A percentile compares a stretch with the other conserved stretches of the same genome.
Evolutionary conservation across 2,329 filamentous ascomycete genomes (phyloP).

Genomic region (Penicillium sp.): DNA sequence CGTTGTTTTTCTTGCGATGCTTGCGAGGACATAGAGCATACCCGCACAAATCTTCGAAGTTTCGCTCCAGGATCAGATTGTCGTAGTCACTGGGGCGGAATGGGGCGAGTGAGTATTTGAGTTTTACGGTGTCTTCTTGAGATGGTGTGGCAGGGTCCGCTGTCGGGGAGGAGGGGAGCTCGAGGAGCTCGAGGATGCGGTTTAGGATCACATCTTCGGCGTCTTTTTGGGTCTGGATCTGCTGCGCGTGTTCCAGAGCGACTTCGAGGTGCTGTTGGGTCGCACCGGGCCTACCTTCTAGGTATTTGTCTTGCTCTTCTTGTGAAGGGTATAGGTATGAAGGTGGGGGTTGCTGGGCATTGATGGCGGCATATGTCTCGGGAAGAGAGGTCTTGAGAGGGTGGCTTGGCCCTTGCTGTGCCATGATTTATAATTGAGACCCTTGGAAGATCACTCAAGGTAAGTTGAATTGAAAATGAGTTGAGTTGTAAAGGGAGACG

Average conservation of each 20-base stretch:
- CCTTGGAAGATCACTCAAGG: background rate
- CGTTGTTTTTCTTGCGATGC: slow-evolving; percentile 57
- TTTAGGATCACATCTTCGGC: slow-evolving; percentile 72
- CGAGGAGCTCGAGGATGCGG: slow-evolving; percentile 69
- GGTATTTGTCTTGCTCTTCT: slow-evolving; percentile 26
- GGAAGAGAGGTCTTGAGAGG: slow-evolving; percentile 62
- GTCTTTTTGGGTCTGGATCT: slow-evolving; percentile 79
- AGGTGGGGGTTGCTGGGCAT: slow-evolving; percentile 43
- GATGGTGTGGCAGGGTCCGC: slow-evolving; percentile 56
- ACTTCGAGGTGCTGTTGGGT: slow-evolving; percentile 55
- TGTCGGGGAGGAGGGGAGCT: slow-evolving; percentile 55
- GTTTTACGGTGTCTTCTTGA: slow-evolving; percentile 60
- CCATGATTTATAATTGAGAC: slow-evolving; percentile 14
- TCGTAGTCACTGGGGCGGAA: slow-evolving; percentile 92
- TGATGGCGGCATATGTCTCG: slow-evolving; percentile 42
- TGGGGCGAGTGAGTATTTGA: slow-evolving; percentile 65
- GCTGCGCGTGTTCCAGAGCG: slow-evolving; percentile 77
- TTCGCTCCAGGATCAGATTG: slow-evolving; percentile 82
- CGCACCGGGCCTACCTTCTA: slow-evolving; percentile 41
- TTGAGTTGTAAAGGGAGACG: background rate
- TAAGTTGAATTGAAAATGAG: background rate
- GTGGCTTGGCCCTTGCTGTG: slow-evolving; percentile 40
- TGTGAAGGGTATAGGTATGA: slow-evolving; percentile 28
- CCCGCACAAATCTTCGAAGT: slow-evolving; percentile 77
- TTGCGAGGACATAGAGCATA: slow-evolving; percentile 74